Percentiles rank a stretch among this genome's conserved stretches.
Conservation (phyloP, 192 early-diverging fungal genomes). For the Spizellomyces punctatus region DNA sequence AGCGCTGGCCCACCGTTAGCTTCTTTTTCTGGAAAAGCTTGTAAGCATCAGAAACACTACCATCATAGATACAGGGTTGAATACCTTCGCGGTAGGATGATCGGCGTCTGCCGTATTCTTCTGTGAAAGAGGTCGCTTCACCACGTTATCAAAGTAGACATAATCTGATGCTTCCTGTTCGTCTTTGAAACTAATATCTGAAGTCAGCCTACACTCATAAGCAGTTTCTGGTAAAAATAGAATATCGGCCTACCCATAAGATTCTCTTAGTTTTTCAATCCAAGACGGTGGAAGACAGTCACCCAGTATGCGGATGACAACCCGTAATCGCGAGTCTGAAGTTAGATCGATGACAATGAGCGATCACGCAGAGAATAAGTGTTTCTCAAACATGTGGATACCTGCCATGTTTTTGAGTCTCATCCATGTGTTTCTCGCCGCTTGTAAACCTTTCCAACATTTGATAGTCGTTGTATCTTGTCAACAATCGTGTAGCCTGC, state of each 20-base stretch:
- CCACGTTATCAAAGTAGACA: conserved; percentile 27
- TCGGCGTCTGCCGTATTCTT: conserved; percentile 3
- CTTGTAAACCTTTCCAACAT: conserved; percentile 6
- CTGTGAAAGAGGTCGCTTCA: conserved; percentile 20
- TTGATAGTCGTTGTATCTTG: conserved; percentile 14
- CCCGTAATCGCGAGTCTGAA: conserved; percentile 22
- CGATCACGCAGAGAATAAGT: no score
- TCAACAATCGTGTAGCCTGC: conserved; percentile 9
- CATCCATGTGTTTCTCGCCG: conserved; percentile 20
- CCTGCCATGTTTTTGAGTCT: conserved; percentile 3
- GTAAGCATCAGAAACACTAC: background rate
- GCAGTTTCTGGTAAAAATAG: background rate
- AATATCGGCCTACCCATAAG: conserved; percentile 19
- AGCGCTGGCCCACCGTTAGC: conserved; percentile 14
- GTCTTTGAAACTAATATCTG: background rate
- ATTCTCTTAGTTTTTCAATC: conserved; percentile 10
- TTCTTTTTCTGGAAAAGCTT: conserved; percentile 24
- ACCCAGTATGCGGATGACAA: conserved; percentile 19
- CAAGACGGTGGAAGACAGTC: conserved; percentile 20
- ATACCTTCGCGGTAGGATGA: background rate
- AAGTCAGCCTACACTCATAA: background rate
- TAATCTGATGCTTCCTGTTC: conserved; percentile 5
- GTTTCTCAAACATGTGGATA: no score
- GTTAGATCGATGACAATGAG: no score
- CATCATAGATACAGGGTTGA: background rate